Base-by-base conservation (phyloP, 2,329 filamentous ascomycete genomes). In the Capronia epimyces region DNA sequence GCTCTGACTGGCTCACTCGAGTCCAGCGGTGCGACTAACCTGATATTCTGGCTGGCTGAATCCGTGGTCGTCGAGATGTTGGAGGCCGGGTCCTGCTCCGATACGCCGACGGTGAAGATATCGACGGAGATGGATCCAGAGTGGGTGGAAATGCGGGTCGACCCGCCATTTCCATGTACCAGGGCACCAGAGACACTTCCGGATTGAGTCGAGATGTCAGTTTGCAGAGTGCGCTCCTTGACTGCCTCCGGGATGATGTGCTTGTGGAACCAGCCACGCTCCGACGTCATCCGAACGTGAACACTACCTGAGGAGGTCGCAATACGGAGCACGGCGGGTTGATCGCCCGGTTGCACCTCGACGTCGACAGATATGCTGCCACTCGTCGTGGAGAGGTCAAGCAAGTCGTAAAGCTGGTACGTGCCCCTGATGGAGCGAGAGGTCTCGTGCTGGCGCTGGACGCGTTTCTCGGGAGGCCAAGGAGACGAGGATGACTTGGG, bases 101-200 rank as follows among this genome's bases (percentile, higher is more conserved):
- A 52, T 9, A 56, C 56, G 3, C 53, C 53, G 12, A 49, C 44
- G 1, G 50, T 43, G 42, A 66, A 64, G 21, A 84, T 70, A 1
- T 67, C 71, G 8, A 77, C 73, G 15, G 66, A 70, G 36, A 82
- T 71, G 9, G 62, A 65, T 22, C 80, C 81, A 42, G 66, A 66
- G 1, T 66, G 58, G 8, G 77, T 73, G 3, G 68, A 67, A 20
- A 71, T 62, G 56, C 80, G 69, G 3, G 67, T 64, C 36, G 76
- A 71, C 20, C 58, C 56, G 3, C 58, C 56, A 45, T 71, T 67
- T 1, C 75, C 67, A 24, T 79, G 71, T 4, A 79, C 66, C 56
- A 80, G 68, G 44, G 70, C 67, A 69, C 64, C 66, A 4, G 50
- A 52, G 29, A 68, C 61, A 21, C 53, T 59, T n/a, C 66, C 66